phyloP scores from a whole-genome alignment of 1,139 yeast genomes.

The Blastobotrys indianensis region DNA sequence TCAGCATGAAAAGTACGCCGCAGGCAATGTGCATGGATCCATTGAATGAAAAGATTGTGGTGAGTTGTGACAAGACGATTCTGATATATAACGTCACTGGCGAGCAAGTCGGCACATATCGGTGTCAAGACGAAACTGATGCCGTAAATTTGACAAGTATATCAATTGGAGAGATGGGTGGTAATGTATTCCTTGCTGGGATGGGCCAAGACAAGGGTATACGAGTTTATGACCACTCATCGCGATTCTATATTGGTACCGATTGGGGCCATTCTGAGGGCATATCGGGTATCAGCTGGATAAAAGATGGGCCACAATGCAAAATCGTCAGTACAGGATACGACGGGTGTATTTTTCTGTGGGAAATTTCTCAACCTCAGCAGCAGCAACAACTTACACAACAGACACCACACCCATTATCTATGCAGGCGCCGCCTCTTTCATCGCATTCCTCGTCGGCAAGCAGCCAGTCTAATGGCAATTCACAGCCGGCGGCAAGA shows the following conservation, averaged over 20 bases:
- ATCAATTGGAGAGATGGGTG: conserved; percentile 20
- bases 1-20: conserved; percentile 50
- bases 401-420: neutral
- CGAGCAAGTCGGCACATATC: conserved; percentile 39
- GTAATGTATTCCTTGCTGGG: conserved; percentile 34
- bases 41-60: conserved; percentile 34
- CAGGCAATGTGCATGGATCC: conserved; percentile 30
- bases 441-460: neutral
- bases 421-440: neutral
- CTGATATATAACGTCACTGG: conserved; percentile 38
- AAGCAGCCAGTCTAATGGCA: neutral
- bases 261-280: conserved; percentile 67
- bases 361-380: conserved; percentile 17
- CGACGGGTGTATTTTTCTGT: conserved; percentile 29
- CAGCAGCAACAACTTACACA: neutral
- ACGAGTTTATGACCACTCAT: conserved; percentile 42
- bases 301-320: conserved; percentile 19
- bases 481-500: neutral
- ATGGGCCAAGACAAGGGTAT: conserved; percentile 56
- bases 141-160: conserved; percentile 26
- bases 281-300: conserved; percentile 40
- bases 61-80: conserved; percentile 50
- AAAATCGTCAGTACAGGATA: conserved; percentile 26
- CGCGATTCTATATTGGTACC: conserved; percentile 44
- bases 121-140: conserved; percentile 32